These are phyloP conservation scores for Clavispora santaluciae DNA, from an alignment of 805 yeast species.

Conservation along the genomic window DNA sequence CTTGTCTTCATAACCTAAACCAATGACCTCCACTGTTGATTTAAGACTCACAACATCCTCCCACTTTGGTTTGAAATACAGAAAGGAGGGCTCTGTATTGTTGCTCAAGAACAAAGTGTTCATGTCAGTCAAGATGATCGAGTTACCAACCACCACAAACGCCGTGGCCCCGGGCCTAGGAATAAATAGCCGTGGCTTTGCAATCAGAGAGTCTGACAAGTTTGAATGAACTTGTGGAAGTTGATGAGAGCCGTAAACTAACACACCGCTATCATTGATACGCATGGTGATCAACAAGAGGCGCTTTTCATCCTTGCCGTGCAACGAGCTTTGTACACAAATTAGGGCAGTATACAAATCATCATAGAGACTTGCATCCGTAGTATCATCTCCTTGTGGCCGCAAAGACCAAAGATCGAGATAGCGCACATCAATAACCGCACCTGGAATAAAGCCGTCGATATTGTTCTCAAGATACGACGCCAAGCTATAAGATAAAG, in stretches of 20 bases:
- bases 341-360: constrained; percentile 12
- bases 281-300: constrained; percentile 50
- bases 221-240: constrained; percentile 39
- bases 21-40: constrained; percentile 48
- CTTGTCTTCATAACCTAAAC: constrained; percentile 50
- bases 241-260: constrained; percentile 61
- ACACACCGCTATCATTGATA: constrained; percentile 46
- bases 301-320: constrained; percentile 19
- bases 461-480: constrained; percentile 25
- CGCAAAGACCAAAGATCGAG: constrained; percentile 57
- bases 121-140: constrained; percentile 64
- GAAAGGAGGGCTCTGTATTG: constrained; percentile 13
- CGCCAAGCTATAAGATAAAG: constrained; percentile 25
- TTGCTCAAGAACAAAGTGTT: constrained; percentile 30
- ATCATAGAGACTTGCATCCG: not conserved
- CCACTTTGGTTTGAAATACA: constrained; percentile 55
- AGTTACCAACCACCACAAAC: constrained; percentile 52
- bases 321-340: constrained; percentile 9
- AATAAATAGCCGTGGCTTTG: constrained; percentile 46
- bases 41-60: constrained; percentile 71
- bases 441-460: constrained; percentile 47
- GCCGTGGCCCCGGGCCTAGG: constrained; percentile 60
- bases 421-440: constrained; percentile 46
- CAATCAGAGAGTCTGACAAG: constrained; percentile 5
- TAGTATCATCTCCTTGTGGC: constrained; percentile 20